Evolutionary conservation across 345 rosid genomes (phyloP), one percentile per base, ranked within the genome.

Genomic region (Viola odorata): DNA sequence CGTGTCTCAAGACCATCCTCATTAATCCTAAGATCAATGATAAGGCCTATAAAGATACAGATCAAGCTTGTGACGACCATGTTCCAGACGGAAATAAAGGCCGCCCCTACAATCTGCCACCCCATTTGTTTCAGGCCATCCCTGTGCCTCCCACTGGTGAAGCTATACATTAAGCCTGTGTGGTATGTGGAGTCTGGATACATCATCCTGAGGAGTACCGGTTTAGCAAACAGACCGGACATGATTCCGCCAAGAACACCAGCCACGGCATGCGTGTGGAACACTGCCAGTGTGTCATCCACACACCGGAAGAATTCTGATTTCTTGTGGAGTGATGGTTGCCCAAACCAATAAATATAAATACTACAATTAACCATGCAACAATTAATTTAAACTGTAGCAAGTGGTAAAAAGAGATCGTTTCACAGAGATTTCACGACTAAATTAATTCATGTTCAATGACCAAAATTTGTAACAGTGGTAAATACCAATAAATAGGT

Each of bases 231-330:
- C 50, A 78, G 4, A 23, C 91, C 84, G 0, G 85, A 78, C 37
- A 80, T 76, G 41, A 80, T 11, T 5, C 85, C 87, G 7, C 91
- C 87, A 1, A 85, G 58, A 58, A 79, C 4, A 9, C 84, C 87
- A 0, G 91, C 85, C 59, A 80, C 87, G 0, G 85, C 91, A 3
- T 85, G 91, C 2, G 85, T 82, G 74, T 85, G 87, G 64, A 85
- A 82, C 9, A 80, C 87, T 5, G 77, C 84, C 42, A 80, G 62
- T 13, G 87, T 82, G 63, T 82, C 91, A 41, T 85, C 91, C 36
- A 85, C 85, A 8, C 75, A 80, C 57, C 80, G 87, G 64, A 82
- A 81, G 77, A 85, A 77, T 4, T 77, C 82, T 6, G 55, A 73
- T 70, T 63, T 77, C 66, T 51, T 66, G 71, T 85, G 81, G 65